Conservation (phyloP, 148 eudicot species). For the Heliamphora exappendiculata region DNA sequence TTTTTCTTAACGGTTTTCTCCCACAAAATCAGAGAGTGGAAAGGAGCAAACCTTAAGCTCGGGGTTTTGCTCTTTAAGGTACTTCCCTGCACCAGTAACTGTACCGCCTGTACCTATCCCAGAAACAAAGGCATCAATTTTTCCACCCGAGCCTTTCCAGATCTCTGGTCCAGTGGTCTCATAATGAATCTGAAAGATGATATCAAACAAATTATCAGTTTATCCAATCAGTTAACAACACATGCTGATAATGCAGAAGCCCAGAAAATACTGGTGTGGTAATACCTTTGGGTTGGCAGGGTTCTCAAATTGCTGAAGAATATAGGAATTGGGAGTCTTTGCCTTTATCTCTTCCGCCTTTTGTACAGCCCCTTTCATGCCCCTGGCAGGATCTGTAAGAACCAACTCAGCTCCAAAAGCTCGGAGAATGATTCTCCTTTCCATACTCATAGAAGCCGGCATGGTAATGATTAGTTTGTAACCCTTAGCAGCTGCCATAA, state of each 20-base stretch:
- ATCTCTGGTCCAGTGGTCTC: slow-evolving; percentile 93
- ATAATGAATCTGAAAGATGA: slow-evolving; percentile 50
- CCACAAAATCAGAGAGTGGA: neutral
- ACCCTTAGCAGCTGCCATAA: slow-evolving; percentile 93
- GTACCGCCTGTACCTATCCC: slow-evolving; percentile 92
- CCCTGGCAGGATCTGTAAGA: slow-evolving; percentile 85
- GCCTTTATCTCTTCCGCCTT: slow-evolving; percentile 83
- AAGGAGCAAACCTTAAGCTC: slow-evolving; percentile 48
- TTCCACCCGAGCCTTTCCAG: slow-evolving; percentile 62
- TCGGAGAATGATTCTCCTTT: slow-evolving; percentile 83
- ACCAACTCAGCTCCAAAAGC: slow-evolving; percentile 97
- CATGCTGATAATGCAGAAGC: neutral
- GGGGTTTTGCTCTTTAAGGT: slow-evolving; percentile 71
- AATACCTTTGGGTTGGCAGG: slow-evolving; percentile 96
- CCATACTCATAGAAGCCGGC: slow-evolving; percentile 99
- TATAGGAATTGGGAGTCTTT: slow-evolving; percentile 70
- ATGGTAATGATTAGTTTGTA: slow-evolving; percentile 81
- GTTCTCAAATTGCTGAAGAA: slow-evolving; percentile 95
- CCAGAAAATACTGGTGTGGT: neutral
- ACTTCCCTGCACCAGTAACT: slow-evolving; percentile 73
- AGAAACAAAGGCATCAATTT: slow-evolving; percentile 66
- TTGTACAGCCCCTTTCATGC: slow-evolving; percentile 86
- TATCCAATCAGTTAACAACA: neutral
- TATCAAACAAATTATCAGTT: neutral
- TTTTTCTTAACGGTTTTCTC: too few relatives aligned